Evolutionary conservation across 805 yeast genomes (phyloP).

Genomic region (Metschnikowia borealis): DNA sequence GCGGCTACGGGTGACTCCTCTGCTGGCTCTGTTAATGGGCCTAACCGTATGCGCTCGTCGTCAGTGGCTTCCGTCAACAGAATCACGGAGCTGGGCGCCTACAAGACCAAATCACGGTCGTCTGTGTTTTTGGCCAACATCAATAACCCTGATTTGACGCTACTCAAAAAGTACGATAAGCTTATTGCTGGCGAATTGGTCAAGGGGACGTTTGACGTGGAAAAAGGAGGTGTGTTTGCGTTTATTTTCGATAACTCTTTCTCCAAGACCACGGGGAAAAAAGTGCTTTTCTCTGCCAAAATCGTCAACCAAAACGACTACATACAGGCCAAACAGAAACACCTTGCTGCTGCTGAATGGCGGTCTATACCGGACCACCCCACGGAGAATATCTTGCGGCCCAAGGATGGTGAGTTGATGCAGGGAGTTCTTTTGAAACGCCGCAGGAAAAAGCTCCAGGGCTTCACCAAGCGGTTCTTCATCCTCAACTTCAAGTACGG

Average conservation of each 20-base stretch:
- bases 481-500: conserved; percentile 79
- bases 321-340: background rate
- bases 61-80: conserved; percentile 34
- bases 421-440: conserved; percentile 81
- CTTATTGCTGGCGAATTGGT: conserved; percentile 53
- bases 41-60: conserved; percentile 20
- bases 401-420: conserved; percentile 64
- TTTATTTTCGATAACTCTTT: conserved; percentile 91
- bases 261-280: conserved; percentile 79
- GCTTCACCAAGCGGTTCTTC: conserved; percentile 81
- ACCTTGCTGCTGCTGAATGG: background rate
- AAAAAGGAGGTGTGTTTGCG: conserved; percentile 70
- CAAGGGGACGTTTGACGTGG: conserved; percentile 58
- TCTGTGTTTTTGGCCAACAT: conserved; percentile 36
- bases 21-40: background rate
- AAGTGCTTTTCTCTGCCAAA: conserved; percentile 57
- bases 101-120: conserved; percentile 33
- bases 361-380: conserved; percentile 2
- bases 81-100: conserved; percentile 28
- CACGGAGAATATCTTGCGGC: conserved; percentile 23
- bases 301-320: conserved; percentile 8
- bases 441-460: conserved; percentile 76
- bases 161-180: conserved; percentile 57
- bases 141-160: conserved; percentile 39
- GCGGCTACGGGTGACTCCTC: background rate